These are phyloP conservation scores for Parmelia sp. DNA, from an alignment of 495 filamentous ascomycete genomes.

Conservation along the genomic window DNA sequence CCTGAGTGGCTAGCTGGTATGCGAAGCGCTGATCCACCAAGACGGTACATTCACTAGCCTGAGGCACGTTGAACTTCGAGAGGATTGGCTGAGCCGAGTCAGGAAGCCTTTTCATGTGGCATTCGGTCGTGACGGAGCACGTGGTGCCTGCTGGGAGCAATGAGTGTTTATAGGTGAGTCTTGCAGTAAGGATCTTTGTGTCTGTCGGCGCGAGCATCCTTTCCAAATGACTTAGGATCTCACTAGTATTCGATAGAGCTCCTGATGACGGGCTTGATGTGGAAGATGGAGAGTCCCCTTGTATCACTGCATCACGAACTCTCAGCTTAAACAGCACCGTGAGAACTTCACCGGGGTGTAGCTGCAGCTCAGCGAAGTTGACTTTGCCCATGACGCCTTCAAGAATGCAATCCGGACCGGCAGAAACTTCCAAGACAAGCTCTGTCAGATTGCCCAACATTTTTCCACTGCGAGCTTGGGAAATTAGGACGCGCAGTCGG, in stretches of 20 bases:
- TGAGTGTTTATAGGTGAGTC: slow-evolving; percentile 29
- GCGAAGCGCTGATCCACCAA: slow-evolving; percentile 24
- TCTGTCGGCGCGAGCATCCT: slow-evolving; percentile 19
- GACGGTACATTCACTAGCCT: slow-evolving; percentile 9
- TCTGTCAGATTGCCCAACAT: slow-evolving; percentile 18
- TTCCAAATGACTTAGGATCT: slow-evolving; percentile 24
- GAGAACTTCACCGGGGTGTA: slow-evolving; percentile 22
- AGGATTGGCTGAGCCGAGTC: not conserved
- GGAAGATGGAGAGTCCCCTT: not conserved
- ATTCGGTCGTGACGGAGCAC: slow-evolving; percentile 16
- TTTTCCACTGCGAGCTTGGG: slow-evolving; percentile 21
- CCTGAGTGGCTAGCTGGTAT: slow-evolving; percentile 23
- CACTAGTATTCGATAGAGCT: slow-evolving; percentile 2
- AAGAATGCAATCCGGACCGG: slow-evolving; percentile 20
- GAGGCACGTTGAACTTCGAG: not conserved
- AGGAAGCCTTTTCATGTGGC: slow-evolving; percentile 8
- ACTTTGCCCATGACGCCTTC: slow-evolving; percentile 22
- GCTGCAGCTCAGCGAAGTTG: slow-evolving; percentile 6
- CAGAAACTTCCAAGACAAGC: slow-evolving; percentile 20
- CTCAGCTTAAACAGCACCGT: slow-evolving; percentile 19
- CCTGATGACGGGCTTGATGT: not conserved
- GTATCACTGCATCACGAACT: not conserved
- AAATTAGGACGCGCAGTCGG: slow-evolving; percentile 15
- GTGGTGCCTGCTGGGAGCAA: slow-evolving; percentile 21
- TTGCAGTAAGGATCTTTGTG: slow-evolving; percentile 24